Percentiles rank a stretch among this genome's conserved stretches.
phyloP scores from a whole-genome alignment of 805 yeast species.

The Yarrowia bubula region DNA sequence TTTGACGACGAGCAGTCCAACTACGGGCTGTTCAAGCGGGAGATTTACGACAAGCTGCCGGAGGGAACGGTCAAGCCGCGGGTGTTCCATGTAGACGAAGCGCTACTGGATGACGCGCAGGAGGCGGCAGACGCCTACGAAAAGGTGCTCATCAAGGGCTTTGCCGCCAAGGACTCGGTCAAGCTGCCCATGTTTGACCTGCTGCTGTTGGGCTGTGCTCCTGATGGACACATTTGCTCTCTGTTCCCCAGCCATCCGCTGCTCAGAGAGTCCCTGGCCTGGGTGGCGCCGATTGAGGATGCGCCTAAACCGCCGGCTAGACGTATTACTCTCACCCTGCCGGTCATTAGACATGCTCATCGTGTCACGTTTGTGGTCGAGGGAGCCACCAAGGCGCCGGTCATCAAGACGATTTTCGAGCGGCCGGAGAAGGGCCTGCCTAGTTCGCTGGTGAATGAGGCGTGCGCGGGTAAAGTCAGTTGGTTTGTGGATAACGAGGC shows the following conservation, averaged over 20 bases:
- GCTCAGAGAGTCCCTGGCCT: slow-evolving; percentile 83
- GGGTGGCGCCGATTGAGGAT: slow-evolving; percentile 90
- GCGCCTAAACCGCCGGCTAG: slow-evolving; percentile 87
- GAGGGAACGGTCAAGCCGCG: slow-evolving; percentile 56
- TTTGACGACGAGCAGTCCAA: slow-evolving; percentile 79
- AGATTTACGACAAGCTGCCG: slow-evolving; percentile 69
- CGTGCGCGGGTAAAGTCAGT: slow-evolving; percentile 92
- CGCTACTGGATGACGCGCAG: slow-evolving; percentile 57
- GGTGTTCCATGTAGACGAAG: slow-evolving; percentile 79
- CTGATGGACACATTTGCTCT: slow-evolving; percentile 98
- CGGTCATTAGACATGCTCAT: slow-evolving; percentile 91
- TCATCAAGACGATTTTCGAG: slow-evolving; percentile 87
- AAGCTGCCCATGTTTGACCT: slow-evolving; percentile 93
- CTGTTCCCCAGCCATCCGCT: slow-evolving; percentile 90
- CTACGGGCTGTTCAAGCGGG: slow-evolving; percentile 83
- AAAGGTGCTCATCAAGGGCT: slow-evolving; percentile 76
- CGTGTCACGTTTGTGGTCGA: slow-evolving; percentile 93
- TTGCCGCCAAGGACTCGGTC: slow-evolving; percentile 95
- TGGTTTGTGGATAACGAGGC: slow-evolving; percentile 98
- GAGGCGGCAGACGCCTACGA: slow-evolving; percentile 95
- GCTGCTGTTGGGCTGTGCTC: slow-evolving; percentile 92
- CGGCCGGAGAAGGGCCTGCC: slow-evolving; percentile 97
- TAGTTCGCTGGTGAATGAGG: slow-evolving; percentile 87
- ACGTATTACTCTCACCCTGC: slow-evolving; percentile 87
- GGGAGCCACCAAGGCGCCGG: slow-evolving; percentile 93